Evolutionary conservation across 1,284 basidiomycete genomes (phyloP), one percentile per base, ranked within the genome.

Genomic region (Trichosporon sp.): DNA sequence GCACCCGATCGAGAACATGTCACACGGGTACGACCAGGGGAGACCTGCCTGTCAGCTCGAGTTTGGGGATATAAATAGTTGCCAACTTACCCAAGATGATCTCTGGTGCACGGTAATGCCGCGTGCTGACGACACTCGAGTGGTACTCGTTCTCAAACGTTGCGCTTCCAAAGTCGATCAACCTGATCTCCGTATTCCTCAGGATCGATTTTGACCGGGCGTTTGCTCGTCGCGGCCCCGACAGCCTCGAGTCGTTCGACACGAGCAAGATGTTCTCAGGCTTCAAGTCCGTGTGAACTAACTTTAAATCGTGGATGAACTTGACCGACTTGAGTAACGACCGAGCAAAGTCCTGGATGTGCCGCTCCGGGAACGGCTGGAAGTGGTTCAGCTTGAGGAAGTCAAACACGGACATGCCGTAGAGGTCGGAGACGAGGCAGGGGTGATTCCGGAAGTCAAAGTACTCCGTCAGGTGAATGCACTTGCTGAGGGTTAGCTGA

Each of bases 101-200:
- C 86, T 99, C 97, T 1, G 97, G 97, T 16, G 97, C 97, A 73
- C 97, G 92, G 82, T 99, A 99, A 85, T 99, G 97, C 72, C 97
- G 90, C 19, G 97, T 99, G 46, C 92, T 96, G 51, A 99, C 97
- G 19, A 99, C 96, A 2, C 92, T 94, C 1, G 96, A 98, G 82
- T 99, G 97, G 82, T 99, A 99, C 84, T 99, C 97, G 78, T 94
- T 90, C 81, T 98, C 92, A 80, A 99, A 99, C 0, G 96, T 99
- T 2, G 97, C 97, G 65, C 93, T 96, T 66, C 97, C 84, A 86
- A 99, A 99, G 84, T 99, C 97, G 83, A 99, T 99, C 64, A 99
- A 87, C 46, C 93, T 92, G 76, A 99, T 98, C 70, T 96, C 93
- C 8, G 94, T 96, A 68, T 91, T 92, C 68, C 90, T 87, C 69